A percentile compares a stretch with the other conserved stretches of the same genome.
Evolutionary conservation across 495 filamentous ascomycete species (phyloP).

Genomic region (Aspergillus ellipticus): DNA sequence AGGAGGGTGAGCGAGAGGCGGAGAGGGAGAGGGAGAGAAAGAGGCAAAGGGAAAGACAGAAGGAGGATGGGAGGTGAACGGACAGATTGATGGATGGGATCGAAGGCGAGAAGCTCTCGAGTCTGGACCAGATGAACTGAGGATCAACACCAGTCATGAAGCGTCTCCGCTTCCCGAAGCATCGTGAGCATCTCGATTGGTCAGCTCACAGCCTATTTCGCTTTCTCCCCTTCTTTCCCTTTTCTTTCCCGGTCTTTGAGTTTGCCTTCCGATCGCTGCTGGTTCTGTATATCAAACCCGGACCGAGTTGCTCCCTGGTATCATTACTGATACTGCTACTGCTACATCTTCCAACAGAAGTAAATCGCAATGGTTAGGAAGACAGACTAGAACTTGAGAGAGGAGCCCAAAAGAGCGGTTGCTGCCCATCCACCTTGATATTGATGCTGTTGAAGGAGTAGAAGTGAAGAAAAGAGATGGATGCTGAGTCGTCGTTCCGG

Average conservation of each 20-base stretch:
- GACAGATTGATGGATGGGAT: background rate
- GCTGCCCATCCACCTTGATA: too few species aligned
- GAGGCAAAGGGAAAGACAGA: constrained; percentile 2
- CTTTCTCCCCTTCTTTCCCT: background rate
- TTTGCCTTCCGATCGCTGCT: too few species aligned
- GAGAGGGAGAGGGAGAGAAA: constrained; percentile 6
- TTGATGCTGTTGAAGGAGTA: too few species aligned
- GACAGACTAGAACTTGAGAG: too few species aligned
- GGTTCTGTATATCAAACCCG: too few species aligned
- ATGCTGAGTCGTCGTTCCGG: too few species aligned
- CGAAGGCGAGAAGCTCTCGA: background rate
- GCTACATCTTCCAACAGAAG: too few species aligned
- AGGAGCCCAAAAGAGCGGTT: too few species aligned
- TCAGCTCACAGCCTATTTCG: background rate
- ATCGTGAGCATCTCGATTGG: background rate
- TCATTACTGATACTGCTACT: too few species aligned
- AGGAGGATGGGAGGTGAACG: background rate
- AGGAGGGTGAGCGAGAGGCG: constrained; percentile 2
- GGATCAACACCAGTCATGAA: background rate
- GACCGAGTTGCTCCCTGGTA: too few species aligned
- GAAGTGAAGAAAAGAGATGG: too few species aligned
- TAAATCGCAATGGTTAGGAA: too few species aligned
- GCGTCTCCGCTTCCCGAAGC: background rate
- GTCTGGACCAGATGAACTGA: constrained; percentile 1
- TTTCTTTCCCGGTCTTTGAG: background rate